Evolutionary conservation across 768 basidiomycete genomes (phyloP), one percentile per base, ranked within the genome.

Genomic region (Solioccasus polychromus): DNA sequence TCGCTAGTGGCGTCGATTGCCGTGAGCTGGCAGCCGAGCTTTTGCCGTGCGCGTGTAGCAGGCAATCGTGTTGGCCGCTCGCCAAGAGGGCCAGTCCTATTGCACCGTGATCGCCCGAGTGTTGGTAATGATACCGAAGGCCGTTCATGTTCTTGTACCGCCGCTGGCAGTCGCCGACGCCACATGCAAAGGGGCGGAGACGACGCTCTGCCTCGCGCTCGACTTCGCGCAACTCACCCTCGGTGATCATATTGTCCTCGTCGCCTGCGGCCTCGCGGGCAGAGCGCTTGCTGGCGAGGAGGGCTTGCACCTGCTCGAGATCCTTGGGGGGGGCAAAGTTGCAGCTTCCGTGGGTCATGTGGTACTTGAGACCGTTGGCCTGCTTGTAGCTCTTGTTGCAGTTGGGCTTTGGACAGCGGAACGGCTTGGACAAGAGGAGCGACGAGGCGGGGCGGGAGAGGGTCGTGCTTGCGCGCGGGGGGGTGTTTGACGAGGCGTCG

Each of bases 71-170:
- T 53, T 82, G 72, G 3, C 88, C 88, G 42, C 78, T 79, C 4
- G 90, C 89, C 35, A 97, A 76, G 57, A 96, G 70, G 35, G 83
- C 80, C 0, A 97, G 73, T 5, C 96, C 96, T 32, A 91, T 76
- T 6, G 88, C 85, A 4, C 95, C 95, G 66, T 98, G 96, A 34
- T 93, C 92, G 10, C 94, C 95, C 18, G 88, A 88, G 68, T 98
- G 95, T 66, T 93, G 88, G 63, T 97, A 98, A 68, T 98, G 95
- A 52, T 98, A 98, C 59, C 89, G 70, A 51, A 97, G 71, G 0
- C 95, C 95, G 66, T 97, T 97, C 93, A 97, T 95, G 63, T 99
- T 97, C 78, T 97, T 93, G 72, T 97, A 98, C 60, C 94, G 68
- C 60, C 94, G 78, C 63, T 79, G 76, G 57, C 88, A 90, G 53